These are phyloP conservation scores for Suillus lakei DNA, from an alignment of 768 basidiomycete genomes.

Conservation along the genomic window DNA sequence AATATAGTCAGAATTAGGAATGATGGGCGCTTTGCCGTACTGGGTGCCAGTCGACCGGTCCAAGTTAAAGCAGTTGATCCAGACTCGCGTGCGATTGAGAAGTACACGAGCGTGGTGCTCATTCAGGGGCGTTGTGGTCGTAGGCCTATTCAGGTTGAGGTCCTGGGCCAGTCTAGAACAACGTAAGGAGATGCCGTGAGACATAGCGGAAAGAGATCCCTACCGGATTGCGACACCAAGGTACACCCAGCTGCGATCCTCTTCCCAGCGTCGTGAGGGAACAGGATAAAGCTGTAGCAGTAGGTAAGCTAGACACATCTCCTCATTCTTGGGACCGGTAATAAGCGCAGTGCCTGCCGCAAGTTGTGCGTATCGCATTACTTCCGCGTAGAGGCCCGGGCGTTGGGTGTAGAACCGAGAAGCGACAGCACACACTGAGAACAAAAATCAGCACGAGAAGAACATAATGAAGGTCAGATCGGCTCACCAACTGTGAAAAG, in stretches of 20 bases:
- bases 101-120: slow-evolving; percentile 85
- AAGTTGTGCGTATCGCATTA: slow-evolving; percentile 77
- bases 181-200: slow-evolving; percentile 10
- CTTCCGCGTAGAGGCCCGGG: slow-evolving; percentile 67
- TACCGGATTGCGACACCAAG: slow-evolving; percentile 88
- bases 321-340: slow-evolving; percentile 79
- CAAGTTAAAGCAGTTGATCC: slow-evolving; percentile 90
- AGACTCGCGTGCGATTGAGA: slow-evolving; percentile 87
- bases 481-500: slow-evolving; percentile 87
- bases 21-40: slow-evolving; percentile 86
- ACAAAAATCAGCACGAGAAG: slow-evolving; percentile 13
- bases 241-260: slow-evolving; percentile 89
- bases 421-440: slow-evolving; percentile 82
- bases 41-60: slow-evolving; percentile 89
- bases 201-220: slow-evolving; percentile 10
- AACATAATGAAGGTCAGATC: background rate
- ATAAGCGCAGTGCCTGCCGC: slow-evolving; percentile 81
- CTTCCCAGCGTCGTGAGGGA: slow-evolving; percentile 82
- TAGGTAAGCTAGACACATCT: slow-evolving; percentile 85
- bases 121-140: slow-evolving; percentile 72
- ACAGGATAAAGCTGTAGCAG: slow-evolving; percentile 77
- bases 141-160: slow-evolving; percentile 83
- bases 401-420: slow-evolving; percentile 80
- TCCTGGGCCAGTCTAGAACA: slow-evolving; percentile 78
- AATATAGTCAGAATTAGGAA: slow-evolving; percentile 77